phyloP scores from a whole-genome alignment of 2,329 filamentous ascomycete genomes.

The Penicillium sp. region DNA sequence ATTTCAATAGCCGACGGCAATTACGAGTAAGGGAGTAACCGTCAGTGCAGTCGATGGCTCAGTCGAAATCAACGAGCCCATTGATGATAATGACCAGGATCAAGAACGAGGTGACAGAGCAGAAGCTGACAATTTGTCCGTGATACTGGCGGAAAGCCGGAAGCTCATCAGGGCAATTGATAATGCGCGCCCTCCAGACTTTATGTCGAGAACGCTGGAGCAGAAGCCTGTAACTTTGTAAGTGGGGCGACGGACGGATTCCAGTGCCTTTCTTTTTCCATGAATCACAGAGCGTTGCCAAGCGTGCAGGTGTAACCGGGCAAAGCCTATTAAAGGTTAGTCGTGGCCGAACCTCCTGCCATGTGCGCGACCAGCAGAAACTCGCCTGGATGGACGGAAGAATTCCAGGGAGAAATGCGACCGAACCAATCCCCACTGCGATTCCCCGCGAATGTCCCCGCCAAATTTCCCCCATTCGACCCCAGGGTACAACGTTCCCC shows the following conservation, averaged over 20 bases:
- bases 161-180: not conserved
- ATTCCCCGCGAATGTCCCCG: constrained; percentile 17
- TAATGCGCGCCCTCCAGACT: constrained; percentile 4
- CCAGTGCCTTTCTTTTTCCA: constrained; percentile 5
- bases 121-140: not conserved
- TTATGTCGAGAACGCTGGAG: not conserved
- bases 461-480: constrained; percentile 15
- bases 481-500: not conserved
- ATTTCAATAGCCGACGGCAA: constrained; percentile 1
- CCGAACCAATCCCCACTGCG: constrained; percentile 9
- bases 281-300: constrained; percentile 10
- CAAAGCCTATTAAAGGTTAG: not conserved
- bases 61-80: not conserved
- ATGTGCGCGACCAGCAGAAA: not conserved
- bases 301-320: not conserved
- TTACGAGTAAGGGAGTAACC: not conserved
- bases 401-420: not conserved
- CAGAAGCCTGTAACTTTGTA: not conserved
- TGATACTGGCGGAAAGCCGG: not conserved
- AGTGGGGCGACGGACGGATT: constrained; percentile 14
- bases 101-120: not conserved
- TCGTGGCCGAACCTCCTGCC: not conserved
- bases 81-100: not conserved
- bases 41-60: not conserved
- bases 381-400: constrained; percentile 16